These are phyloP conservation scores for Podospora pseudopauciseta DNA, from an alignment of 495 filamentous ascomycete genomes.

Conservation along the genomic window DNA sequence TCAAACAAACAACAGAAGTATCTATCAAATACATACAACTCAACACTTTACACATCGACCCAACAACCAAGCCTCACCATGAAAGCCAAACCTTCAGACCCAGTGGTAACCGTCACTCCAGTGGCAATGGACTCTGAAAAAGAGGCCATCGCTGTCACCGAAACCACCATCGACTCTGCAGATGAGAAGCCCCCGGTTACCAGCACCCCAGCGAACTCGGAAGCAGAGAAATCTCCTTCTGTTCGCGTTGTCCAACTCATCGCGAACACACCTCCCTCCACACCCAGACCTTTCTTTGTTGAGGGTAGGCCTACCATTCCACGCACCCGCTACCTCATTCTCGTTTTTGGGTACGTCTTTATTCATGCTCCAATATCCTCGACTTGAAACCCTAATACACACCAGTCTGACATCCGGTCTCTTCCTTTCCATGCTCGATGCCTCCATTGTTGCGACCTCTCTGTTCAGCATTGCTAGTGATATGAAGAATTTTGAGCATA, in stretches of 20 bases:
- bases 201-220: not conserved
- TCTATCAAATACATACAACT: not conserved
- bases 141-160: not conserved
- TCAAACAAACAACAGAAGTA: not conserved
- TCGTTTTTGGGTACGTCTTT: not conserved
- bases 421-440: conserved; percentile 42
- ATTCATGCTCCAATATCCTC: not conserved
- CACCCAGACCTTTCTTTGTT: not conserved
- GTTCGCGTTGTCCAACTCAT: not conserved
- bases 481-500: conserved; percentile 31
- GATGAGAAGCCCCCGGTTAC: not conserved
- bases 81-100: not conserved
- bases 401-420: conserved; percentile 26
- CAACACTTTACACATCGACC: not conserved
- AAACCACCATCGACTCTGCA: not conserved
- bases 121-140: not conserved
- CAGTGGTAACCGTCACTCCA: not conserved
- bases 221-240: not conserved
- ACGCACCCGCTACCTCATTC: not conserved
- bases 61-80: not conserved
- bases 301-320: not conserved
- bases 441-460: conserved; percentile 46
- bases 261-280: not conserved
- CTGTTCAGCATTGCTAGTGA: conserved; percentile 43
- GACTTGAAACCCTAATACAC: not conserved